Conservation (phyloP, 108 stramenopile species). For the Skeletonema potamos region DNA sequence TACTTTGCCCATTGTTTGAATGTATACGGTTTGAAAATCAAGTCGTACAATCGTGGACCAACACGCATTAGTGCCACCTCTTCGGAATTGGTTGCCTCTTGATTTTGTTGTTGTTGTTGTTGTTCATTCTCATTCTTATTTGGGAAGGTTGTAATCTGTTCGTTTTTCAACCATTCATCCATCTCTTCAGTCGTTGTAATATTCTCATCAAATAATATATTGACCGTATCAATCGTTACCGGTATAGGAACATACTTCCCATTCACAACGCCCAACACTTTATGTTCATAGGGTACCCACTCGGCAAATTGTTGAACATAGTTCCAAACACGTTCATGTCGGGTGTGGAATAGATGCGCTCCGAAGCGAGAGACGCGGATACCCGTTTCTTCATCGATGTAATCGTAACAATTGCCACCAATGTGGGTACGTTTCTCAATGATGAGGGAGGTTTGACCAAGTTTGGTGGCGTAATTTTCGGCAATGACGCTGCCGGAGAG, state of each 20-base stretch:
- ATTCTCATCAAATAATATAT: slow-evolving; percentile 65
- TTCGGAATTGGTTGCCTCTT: slow-evolving; percentile 57
- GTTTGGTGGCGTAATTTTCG: slow-evolving; percentile 64
- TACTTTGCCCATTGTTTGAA: slow-evolving; percentile 81
- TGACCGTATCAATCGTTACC: slow-evolving; percentile 85
- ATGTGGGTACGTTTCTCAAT: slow-evolving; percentile 76
- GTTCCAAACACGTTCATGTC: slow-evolving; percentile 67
- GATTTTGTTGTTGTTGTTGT: too few relatives aligned
- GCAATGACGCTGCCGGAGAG: slow-evolving; percentile 77
- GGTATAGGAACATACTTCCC: slow-evolving; percentile 80
- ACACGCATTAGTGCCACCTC: slow-evolving; percentile 78
- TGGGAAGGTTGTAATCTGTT: slow-evolving; percentile 46
- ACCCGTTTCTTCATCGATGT: slow-evolving; percentile 62
- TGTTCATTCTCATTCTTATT: slow-evolving; percentile 25
- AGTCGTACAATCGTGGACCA: slow-evolving; percentile 63
- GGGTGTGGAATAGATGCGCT: slow-evolving; percentile 80
- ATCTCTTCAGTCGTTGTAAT: slow-evolving; percentile 66
- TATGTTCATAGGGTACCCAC: slow-evolving; percentile 78
- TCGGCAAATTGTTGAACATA: slow-evolving; percentile 63
- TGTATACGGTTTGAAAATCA: slow-evolving; percentile 80
- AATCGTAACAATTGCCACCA: slow-evolving; percentile 87
- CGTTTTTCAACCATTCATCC: slow-evolving; percentile 68
- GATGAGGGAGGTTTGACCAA: slow-evolving; percentile 56
- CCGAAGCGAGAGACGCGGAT: slow-evolving; percentile 65
- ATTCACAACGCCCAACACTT: slow-evolving; percentile 61